Base-by-base conservation (phyloP, 1,284 basidiomycete genomes). In the Trametes hirsuta region DNA sequence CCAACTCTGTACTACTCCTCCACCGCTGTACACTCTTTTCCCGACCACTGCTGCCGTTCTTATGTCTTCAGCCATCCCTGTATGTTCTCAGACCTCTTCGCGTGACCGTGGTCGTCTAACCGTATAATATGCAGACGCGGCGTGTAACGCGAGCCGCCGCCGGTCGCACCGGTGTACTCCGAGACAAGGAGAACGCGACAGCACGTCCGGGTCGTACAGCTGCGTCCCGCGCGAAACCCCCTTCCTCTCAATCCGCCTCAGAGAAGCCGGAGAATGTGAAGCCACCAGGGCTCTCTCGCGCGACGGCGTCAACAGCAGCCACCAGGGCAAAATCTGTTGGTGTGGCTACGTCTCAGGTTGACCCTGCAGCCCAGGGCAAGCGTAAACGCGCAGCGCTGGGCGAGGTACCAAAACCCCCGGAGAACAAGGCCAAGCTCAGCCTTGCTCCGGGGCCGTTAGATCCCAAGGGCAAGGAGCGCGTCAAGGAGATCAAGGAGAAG, bases 311-410 rank as follows among this genome's bases (percentile, higher is more conserved):
- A 11, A 79, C 79, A 24, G 74, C 74, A 47, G 78, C 81, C 40
- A 73, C 73, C n/a, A 70, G 73, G 40, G 69, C 75, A n/a, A 75
- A 75, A 66, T 62, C 69, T 15, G 59, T 68, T 18, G 64, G 68
- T 48, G 55, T 65, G 36, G 53, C 72, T 36, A 40, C 68, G n/a
- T 62, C 76, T 56, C 83, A 84, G 58, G 68, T 73, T 14, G 78
- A 81, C 25, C 64, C 66, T 3, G 69, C 78, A 10, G 77, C 79
- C 10, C 72, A 74, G 64, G 84, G 81, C 48, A 92, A 92, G 75
- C 81, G 88, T 62, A 91, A 92, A 72, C 85, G 90, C 50, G 87
- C 90, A 58, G 87, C 88, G 3, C 77, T 91, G 34, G 86, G 85
- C 35, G 89, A 91, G 72, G 84, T 90, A 24, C 80, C 85, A 4